Evolutionary conservation across 345 rosid genomes (phyloP).

Genomic region (Aquilaria yunnanensis): DNA sequence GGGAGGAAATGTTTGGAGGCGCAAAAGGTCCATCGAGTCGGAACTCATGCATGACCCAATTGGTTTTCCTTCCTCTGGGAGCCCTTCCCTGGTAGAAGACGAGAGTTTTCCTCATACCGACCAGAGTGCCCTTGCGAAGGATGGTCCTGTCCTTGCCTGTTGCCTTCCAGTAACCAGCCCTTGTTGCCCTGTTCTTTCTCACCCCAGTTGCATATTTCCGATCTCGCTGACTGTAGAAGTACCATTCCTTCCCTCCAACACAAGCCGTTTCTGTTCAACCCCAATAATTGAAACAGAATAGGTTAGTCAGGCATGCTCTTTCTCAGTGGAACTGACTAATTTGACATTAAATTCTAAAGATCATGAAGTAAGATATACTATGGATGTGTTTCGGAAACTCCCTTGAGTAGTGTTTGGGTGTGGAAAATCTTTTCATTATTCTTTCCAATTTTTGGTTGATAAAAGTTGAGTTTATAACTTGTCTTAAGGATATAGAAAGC

Average conservation of each 20-base stretch:
- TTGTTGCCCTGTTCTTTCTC: constrained; percentile 85
- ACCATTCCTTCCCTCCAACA: constrained; percentile 88
- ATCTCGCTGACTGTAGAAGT: constrained; percentile 80
- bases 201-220: constrained; percentile 89
- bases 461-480: no score
- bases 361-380: no score
- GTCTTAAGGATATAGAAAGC: no score
- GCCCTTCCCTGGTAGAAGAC: constrained; percentile 95
- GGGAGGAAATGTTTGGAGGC: constrained; percentile 25
- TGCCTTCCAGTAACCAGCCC: constrained; percentile 91
- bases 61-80: constrained; percentile 72
- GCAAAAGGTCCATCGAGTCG: constrained; percentile 51
- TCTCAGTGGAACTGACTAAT: no score
- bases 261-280: constrained; percentile 47
- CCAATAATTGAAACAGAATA: no score
- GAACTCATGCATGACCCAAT: constrained; percentile 97
- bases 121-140: constrained; percentile 43
- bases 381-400: no score
- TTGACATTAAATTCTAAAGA: no score
- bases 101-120: constrained; percentile 91
- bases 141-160: constrained; percentile 76
- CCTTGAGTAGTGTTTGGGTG: no score
- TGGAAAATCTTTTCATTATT: no score
- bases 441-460: no score
- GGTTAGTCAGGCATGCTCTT: no score